Evolutionary conservation across 352 stramenopile species (phyloP), one percentile per base, ranked within the genome.

Genomic region (Phytophthora citrophthora): DNA sequence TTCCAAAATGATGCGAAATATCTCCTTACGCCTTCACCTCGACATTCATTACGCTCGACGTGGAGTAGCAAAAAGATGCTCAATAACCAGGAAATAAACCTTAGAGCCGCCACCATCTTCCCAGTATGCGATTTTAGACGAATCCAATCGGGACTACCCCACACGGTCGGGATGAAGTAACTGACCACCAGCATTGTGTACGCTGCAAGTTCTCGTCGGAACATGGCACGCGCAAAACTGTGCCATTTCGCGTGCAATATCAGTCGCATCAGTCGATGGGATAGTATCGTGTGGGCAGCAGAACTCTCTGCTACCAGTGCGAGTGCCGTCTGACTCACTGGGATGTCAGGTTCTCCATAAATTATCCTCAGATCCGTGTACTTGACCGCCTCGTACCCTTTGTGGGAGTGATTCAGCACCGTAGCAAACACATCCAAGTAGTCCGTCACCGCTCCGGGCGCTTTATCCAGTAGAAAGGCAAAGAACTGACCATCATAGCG

Each of bases 1-100:
- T 89, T 87, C 77, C 79, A 88, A 45, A 89, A 87, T 15, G 77
- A 88, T 15, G 47, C 24, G 18, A 91, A 83, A 57, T 90, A 90
- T 43, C 54, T 78, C 11, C 61, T 63, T 2, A 60, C 73, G 10
- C 66, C 70, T 23, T 83, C 74, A 13, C 74, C 81, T 9, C 64
- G 38, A 41, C 79, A 81, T 40, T 90, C 81, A 36, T 68, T 76
- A 15, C 64, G 62, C 38, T 91, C 81, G 20, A 91, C 74, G 23
- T 65, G 60, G 13, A 88, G 24, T 10, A 89, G 57, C 43, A 91
- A 44, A 53, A 87, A 87, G 15, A 84, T 52, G 16, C 76, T 82
- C 62, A 79, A 77, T 1, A 72, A 27, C 79, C 79, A 91, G 13
- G 79, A 82, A n/a, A 81, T 26, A 8, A 62, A 63, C 1, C 81